Evolutionary conservation across 2,329 filamentous ascomycete genomes (phyloP).

Genomic region (Fusarium sp.): DNA sequence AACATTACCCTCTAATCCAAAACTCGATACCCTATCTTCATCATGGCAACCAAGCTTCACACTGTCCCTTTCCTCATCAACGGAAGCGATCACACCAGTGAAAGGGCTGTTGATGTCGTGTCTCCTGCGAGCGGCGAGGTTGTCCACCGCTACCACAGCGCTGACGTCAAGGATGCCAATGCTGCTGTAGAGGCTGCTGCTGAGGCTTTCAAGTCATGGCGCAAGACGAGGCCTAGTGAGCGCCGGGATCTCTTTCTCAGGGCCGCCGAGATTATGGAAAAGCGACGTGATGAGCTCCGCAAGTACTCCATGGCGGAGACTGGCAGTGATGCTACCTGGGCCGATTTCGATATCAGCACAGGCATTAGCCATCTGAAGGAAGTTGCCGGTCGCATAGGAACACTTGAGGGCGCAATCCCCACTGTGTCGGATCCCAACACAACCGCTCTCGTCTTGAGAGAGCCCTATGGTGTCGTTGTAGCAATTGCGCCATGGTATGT

Average conservation of each 20-base stretch:
- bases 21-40: constrained; percentile 4
- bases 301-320: constrained; percentile 68
- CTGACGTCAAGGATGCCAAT: constrained; percentile 66
- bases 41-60: constrained; percentile 36
- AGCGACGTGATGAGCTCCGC: constrained; percentile 69
- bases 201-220: constrained; percentile 78
- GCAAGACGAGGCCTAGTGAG: constrained; percentile 66
- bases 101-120: constrained; percentile 65
- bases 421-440: constrained; percentile 45
- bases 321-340: constrained; percentile 54
- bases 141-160: constrained; percentile 67
- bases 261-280: constrained; percentile 73
- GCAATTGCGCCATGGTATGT: constrained; percentile 83
- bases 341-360: constrained; percentile 53
- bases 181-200: constrained; percentile 66
- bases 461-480: constrained; percentile 83
- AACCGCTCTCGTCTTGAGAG: constrained; percentile 74
- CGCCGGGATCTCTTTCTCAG: constrained; percentile 78
- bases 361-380: constrained; percentile 56
- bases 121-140: constrained; percentile 66
- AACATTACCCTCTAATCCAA: neutral
- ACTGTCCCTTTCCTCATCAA: constrained; percentile 58
- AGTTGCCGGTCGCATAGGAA: constrained; percentile 56
- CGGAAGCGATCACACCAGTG: constrained; percentile 58
- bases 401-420: constrained; percentile 55